phyloP scores from a whole-genome alignment of 1,284 basidiomycete genomes.

The Marasmius oreades region DNA sequence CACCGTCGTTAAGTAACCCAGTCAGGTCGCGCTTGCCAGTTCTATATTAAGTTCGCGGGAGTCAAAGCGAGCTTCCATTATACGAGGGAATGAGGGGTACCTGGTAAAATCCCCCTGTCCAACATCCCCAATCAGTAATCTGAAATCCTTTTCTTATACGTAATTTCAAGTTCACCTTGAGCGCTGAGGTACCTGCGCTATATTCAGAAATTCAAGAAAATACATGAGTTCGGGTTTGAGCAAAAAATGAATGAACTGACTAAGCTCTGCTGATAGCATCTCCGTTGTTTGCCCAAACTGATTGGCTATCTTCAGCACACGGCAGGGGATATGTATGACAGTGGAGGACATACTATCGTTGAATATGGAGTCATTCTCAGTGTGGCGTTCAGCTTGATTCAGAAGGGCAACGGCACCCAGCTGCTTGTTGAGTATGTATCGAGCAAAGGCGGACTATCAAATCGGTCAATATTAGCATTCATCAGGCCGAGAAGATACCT shows the following conservation, averaged over 20 bases:
- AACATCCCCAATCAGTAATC: neutral
- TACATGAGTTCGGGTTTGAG: neutral
- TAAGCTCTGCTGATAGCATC: constrained; percentile 86
- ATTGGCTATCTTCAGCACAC: constrained; percentile 8
- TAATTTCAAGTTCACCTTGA: constrained; percentile 57
- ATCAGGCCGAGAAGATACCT: neutral
- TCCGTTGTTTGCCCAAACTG: constrained; percentile 96
- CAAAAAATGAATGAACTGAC: constrained; percentile 39
- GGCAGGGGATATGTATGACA: constrained; percentile 3
- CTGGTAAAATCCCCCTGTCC: constrained; percentile 88
- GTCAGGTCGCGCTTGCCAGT: constrained; percentile 92
- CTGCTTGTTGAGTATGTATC: constrained; percentile 78
- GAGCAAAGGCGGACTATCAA: constrained; percentile 81
- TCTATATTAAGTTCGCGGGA: constrained; percentile 31
- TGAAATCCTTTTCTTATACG: neutral
- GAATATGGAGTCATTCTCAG: constrained; percentile 76
- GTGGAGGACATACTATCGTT: constrained; percentile 73
- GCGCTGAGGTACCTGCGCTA: constrained; percentile 87
- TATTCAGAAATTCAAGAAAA: neutral
- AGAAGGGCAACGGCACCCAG: constrained; percentile 76
- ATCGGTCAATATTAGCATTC: constrained; percentile 5
- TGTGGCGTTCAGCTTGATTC: constrained; percentile 47
- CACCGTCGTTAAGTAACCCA: constrained; percentile 90
- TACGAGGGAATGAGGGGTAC: constrained; percentile 28
- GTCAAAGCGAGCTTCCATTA: neutral